These are phyloP conservation scores for Phytophthora citricola DNA, from an alignment of 352 stramenopile species.

Conservation along the genomic window DNA sequence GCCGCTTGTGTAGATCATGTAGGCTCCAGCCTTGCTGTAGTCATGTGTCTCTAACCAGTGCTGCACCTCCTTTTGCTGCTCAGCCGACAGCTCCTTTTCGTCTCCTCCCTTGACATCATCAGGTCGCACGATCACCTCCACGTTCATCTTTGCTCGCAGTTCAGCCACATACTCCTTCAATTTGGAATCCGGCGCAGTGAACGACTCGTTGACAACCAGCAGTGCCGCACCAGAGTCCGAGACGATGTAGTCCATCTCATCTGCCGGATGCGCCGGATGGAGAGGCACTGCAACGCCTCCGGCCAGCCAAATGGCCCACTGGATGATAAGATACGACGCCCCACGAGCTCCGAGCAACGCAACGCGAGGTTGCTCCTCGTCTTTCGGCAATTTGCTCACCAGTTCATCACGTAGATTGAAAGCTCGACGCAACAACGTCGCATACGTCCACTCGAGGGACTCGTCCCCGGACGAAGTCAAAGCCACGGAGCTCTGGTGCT, in stretches of 20 bases:
- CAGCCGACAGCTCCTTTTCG: constrained; percentile 11
- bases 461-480: constrained; percentile 15
- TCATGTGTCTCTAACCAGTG: constrained; percentile 40
- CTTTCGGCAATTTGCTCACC: constrained; percentile 1
- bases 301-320: constrained; percentile 82
- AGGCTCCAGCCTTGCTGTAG: constrained; percentile 36
- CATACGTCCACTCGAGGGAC: constrained; percentile 51
- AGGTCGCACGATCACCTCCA: constrained; percentile 34
- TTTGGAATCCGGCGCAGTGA: constrained; percentile 25
- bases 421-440: constrained; percentile 44
- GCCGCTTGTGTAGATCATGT: constrained; percentile 88
- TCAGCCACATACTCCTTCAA: constrained; percentile 34
- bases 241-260: constrained; percentile 82
- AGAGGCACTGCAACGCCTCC: constrained; percentile 74
- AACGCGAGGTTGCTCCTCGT: constrained; percentile 40
- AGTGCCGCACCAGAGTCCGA: constrained; percentile 57
- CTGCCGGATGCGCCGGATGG: constrained; percentile 55
- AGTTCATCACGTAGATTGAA: constrained; percentile 47
- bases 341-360: constrained; percentile 52
- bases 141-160: constrained; percentile 23
- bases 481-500: constrained; percentile 31
- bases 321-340: constrained; percentile 64
- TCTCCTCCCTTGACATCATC: constrained; percentile 26
- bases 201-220: constrained; percentile 60
- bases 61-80: constrained; percentile 34